Percentiles rank a stretch among this genome's conserved stretches.
These are phyloP conservation scores for Exophiala sideris DNA, from an alignment of 2,329 filamentous ascomycete genomes.

Conservation along the genomic window DNA sequence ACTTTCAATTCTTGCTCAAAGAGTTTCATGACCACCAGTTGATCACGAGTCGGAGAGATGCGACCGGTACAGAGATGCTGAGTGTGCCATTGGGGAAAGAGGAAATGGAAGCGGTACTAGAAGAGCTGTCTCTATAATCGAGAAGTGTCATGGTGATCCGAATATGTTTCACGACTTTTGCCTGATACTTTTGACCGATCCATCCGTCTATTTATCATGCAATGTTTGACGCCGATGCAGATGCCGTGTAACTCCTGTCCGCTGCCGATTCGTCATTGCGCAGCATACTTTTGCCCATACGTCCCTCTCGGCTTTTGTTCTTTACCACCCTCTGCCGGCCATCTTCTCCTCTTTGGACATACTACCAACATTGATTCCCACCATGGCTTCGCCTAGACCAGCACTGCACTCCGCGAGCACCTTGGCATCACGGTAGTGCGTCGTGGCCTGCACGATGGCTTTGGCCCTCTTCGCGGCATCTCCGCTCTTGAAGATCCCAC, in stretches of 20 bases:
- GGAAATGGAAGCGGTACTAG: constrained; percentile 82
- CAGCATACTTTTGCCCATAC: neutral
- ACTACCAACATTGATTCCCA: constrained; percentile 80
- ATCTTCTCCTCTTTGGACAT: constrained; percentile 79
- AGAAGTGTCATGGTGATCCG: neutral
- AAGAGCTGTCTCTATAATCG: constrained; percentile 58
- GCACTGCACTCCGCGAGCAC: constrained; percentile 82
- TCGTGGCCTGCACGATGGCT: constrained; percentile 92
- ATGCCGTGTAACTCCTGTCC: no score
- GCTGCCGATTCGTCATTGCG: neutral
- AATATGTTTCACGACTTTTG: neutral
- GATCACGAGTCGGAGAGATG: constrained; percentile 84
- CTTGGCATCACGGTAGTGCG: constrained; percentile 81
- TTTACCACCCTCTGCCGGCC: constrained; percentile 78
- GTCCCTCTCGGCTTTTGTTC: neutral
- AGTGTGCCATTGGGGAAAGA: constrained; percentile 82
- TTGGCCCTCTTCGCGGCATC: constrained; percentile 85
- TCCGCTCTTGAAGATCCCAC: constrained; percentile 95
- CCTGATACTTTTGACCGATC: no score
- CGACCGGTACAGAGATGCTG: constrained; percentile 77
- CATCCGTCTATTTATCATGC: no score
- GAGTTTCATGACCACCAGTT: constrained; percentile 99
- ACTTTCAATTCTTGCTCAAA: constrained; percentile 88
- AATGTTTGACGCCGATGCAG: no score
- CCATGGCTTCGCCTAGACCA: constrained; percentile 95